Percentiles rank a stretch among this genome's conserved stretches.
Conservation (phyloP, 2,329 filamentous ascomycete genomes). For the Scortechinia acanthostroma region DNA sequence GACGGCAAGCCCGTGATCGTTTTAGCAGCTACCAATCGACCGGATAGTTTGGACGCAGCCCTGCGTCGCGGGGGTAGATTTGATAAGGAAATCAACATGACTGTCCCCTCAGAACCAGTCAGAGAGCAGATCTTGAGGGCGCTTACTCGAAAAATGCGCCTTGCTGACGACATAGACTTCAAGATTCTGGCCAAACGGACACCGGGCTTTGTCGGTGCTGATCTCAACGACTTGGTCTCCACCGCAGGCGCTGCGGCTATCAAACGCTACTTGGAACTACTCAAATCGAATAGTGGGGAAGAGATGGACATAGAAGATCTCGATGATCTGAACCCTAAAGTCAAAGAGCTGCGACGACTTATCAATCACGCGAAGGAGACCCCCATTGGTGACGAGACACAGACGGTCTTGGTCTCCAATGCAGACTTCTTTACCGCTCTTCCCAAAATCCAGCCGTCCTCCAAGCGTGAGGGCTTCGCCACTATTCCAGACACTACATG, state of each 20-base stretch:
- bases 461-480: conserved; percentile 87
- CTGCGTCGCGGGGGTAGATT: conserved; percentile 71
- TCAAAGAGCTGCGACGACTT: conserved; percentile 4
- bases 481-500: conserved; percentile 91
- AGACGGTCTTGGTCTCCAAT: conserved; percentile 48
- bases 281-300: conserved; percentile 11
- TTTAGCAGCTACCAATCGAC: conserved; percentile 81
- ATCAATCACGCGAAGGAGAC: conserved; percentile 19
- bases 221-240: conserved; percentile 62
- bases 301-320: conserved; percentile 43
- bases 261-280: conserved; percentile 5
- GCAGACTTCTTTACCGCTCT: conserved; percentile 70
- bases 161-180: conserved; percentile 70
- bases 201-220: conserved; percentile 86
- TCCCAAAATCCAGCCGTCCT: conserved; percentile 69
- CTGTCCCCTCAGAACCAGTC: conserved; percentile 73
- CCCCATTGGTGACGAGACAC: conserved; percentile 28
- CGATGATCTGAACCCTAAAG: conserved; percentile 8
- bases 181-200: conserved; percentile 71
- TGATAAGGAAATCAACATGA: conserved; percentile 78
- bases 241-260: conserved; percentile 24
- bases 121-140: conserved; percentile 73
- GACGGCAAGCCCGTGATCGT: conserved; percentile 79
- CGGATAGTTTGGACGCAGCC: conserved; percentile 77
- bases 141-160: conserved; percentile 56